phyloP scores from a whole-genome alignment of 768 basidiomycete species.

The Tylopilus vinaceipallidus region DNA sequence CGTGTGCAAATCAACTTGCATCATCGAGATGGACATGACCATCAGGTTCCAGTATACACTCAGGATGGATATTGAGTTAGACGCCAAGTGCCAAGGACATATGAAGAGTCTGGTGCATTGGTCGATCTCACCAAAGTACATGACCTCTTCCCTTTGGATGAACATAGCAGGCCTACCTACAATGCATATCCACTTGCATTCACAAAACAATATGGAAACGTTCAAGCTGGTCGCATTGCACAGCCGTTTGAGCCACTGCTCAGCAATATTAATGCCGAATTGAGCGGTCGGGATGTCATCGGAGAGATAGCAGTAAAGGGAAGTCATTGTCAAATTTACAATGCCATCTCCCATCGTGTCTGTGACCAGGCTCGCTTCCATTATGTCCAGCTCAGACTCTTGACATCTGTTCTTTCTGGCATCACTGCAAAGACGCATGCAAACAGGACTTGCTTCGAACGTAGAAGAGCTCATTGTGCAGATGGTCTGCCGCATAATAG shows the following conservation, averaged over 20 bases:
- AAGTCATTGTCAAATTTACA: conserved; percentile 5
- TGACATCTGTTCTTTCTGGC: conserved; percentile 2
- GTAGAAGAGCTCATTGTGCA: not conserved
- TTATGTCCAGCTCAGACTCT: conserved; percentile 3
- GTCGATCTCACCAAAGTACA: not conserved
- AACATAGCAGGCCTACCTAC: not conserved
- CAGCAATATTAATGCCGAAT: not conserved
- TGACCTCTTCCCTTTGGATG: not conserved
- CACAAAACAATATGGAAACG: not conserved
- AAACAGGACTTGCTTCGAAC: not conserved
- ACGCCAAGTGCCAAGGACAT: too few species aligned
- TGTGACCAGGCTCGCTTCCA: not conserved
- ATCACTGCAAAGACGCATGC: not conserved
- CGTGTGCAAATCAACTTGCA: too few species aligned
- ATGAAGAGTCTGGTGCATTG: not conserved
- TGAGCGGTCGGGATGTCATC: too few species aligned
- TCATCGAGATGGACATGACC: too few species aligned
- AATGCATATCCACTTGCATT: not conserved
- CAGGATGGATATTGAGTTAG: too few species aligned
- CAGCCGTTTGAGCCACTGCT: not conserved
- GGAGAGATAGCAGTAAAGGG: too few species aligned
- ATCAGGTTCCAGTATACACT: too few species aligned
- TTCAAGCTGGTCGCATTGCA: not conserved
- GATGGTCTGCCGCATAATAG: not conserved
- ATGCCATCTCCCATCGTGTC: not conserved